These are phyloP conservation scores for Plectosphaerella plurivora DNA, from an alignment of 2,329 filamentous ascomycete genomes.

Conservation along the genomic window DNA sequence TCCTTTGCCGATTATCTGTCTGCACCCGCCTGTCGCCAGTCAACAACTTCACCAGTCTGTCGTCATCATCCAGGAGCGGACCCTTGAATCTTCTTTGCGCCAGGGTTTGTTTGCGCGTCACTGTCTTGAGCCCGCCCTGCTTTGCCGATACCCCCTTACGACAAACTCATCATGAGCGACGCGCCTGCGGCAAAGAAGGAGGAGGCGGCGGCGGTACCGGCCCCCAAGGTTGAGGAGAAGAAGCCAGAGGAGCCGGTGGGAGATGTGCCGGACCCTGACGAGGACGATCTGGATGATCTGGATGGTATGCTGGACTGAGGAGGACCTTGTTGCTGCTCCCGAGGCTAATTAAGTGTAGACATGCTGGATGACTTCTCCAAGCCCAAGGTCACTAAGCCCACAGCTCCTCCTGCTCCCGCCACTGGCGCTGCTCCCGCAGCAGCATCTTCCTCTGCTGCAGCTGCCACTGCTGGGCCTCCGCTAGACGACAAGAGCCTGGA, in stretches of 20 bases:
- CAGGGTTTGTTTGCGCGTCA: neutral
- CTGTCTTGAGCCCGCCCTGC: neutral
- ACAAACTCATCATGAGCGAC: neutral
- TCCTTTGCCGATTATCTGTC: too few relatives aligned
- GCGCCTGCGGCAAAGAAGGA: neutral
- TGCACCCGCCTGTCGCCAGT: too few relatives aligned
- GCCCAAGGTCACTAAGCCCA: slow-evolving; percentile 46
- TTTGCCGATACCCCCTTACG: neutral
- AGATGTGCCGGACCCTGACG: slow-evolving; percentile 81
- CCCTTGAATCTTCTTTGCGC: neutral
- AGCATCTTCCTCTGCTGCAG: slow-evolving; percentile 15
- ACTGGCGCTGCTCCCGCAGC: slow-evolving; percentile 14
- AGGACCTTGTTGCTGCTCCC: neutral
- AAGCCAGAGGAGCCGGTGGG: slow-evolving; percentile 28
- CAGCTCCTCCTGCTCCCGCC: slow-evolving; percentile 5
- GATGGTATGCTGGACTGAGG: slow-evolving; percentile 59
- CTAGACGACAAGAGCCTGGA: slow-evolving; percentile 22
- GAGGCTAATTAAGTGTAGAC: slow-evolving; percentile 46
- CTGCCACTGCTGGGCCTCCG: slow-evolving; percentile 4
- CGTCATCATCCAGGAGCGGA: neutral
- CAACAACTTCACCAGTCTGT: too few relatives aligned
- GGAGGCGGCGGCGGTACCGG: slow-evolving; percentile 10
- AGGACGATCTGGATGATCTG: slow-evolving; percentile 86
- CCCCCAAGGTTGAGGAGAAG: slow-evolving; percentile 14
- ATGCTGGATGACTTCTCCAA: slow-evolving; percentile 88